These are phyloP conservation scores for Apiospora malaysiana DNA, from an alignment of 2,329 filamentous ascomycete genomes.

Conservation along the genomic window DNA sequence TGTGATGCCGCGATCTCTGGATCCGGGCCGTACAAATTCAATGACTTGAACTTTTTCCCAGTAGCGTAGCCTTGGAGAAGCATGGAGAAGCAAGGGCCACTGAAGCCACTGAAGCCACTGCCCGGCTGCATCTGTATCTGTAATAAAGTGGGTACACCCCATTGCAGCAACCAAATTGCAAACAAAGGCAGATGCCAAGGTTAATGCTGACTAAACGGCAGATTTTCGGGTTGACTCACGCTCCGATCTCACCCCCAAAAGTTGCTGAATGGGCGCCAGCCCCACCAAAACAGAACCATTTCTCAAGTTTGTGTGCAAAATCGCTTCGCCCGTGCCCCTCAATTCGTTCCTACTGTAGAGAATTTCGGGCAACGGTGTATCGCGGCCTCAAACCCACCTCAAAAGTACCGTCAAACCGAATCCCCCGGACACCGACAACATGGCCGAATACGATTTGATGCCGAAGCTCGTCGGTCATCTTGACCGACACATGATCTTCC, in stretches of 20 bases:
- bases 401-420: slow-evolving; percentile 39
- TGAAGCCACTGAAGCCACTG: neutral
- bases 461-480: slow-evolving; percentile 90
- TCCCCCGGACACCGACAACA: slow-evolving; percentile 49
- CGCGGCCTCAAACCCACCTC: slow-evolving; percentile 1
- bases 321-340: slow-evolving; percentile 18
- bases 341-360: slow-evolving; percentile 2
- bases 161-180: neutral
- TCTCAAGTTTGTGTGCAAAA: slow-evolving; percentile 19
- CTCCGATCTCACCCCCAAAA: neutral
- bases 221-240: slow-evolving; percentile 7
- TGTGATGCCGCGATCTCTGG: neutral
- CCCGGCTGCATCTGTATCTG: neutral
- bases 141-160: neutral
- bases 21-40: slow-evolving; percentile 3
- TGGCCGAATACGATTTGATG: slow-evolving; percentile 79
- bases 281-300: slow-evolving; percentile 19
- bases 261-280: neutral
- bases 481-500: slow-evolving; percentile 95
- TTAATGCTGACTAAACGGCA: slow-evolving; percentile 9
- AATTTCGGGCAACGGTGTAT: slow-evolving; percentile 14
- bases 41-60: slow-evolving; percentile 1
- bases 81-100: slow-evolving; percentile 10
- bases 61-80: neutral
- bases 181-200: neutral